A percentile compares a stretch with the other conserved stretches of the same genome.
These are phyloP conservation scores for Colletotrichum liriopes DNA, from an alignment of 2,329 filamentous ascomycete genomes.

Conservation along the genomic window DNA sequence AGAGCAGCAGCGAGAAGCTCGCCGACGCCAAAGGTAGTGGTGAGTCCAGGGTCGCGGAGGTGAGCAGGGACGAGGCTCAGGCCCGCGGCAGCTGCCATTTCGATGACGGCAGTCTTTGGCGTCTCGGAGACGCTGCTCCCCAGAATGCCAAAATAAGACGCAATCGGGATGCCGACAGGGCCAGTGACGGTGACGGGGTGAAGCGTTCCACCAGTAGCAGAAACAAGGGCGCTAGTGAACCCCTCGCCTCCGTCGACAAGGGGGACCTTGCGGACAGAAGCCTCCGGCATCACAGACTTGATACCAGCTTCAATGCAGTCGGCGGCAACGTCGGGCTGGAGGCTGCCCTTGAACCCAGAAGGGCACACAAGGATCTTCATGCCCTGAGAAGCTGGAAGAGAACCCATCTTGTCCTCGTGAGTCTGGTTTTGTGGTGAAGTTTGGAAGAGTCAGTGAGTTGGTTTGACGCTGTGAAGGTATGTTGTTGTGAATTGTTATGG, in stretches of 20 bases:
- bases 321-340: constrained; percentile 64
- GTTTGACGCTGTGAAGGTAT: background rate
- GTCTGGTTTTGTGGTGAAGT: background rate
- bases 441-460: background rate
- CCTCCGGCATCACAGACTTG: constrained; percentile 59
- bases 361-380: constrained; percentile 63
- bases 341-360: constrained; percentile 69
- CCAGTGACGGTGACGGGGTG: constrained; percentile 58
- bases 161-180: constrained; percentile 58
- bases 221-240: constrained; percentile 63
- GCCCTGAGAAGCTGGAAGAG: constrained; percentile 42
- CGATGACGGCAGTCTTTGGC: constrained; percentile 61
- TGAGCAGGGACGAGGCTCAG: constrained; percentile 63
- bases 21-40: constrained; percentile 68
- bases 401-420: constrained; percentile 13
- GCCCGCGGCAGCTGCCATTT: constrained; percentile 69
- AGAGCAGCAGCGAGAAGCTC: constrained; percentile 63
- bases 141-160: constrained; percentile 64
- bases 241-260: constrained; percentile 69
- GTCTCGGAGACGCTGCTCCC: constrained; percentile 42
- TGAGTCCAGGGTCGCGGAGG: constrained; percentile 61
- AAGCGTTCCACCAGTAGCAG: constrained; percentile 58
- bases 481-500: constrained; percentile 11
- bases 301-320: constrained; percentile 66
- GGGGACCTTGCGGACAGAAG: constrained; percentile 62